Evolutionary conservation across 2,329 filamentous ascomycete genomes (phyloP).

Genomic region (Cladosporium sp.): DNA sequence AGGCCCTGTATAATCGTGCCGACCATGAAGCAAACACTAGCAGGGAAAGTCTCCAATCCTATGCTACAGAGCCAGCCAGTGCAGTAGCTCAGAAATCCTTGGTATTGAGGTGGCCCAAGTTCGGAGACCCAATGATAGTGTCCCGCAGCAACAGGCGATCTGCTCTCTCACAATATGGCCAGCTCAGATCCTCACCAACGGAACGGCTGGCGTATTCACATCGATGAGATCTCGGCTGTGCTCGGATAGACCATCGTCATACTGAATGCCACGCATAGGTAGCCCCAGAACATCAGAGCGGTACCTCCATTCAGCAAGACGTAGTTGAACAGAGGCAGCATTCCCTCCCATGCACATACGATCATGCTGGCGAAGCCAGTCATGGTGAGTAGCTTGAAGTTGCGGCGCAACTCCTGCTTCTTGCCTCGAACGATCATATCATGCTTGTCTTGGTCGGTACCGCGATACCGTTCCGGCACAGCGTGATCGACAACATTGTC

Average conservation of each 20-base stretch:
- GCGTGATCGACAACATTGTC: not conserved
- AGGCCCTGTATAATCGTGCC: conserved; percentile 42
- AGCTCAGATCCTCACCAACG: too few species aligned
- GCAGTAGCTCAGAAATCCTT: conserved; percentile 44
- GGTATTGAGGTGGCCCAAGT: conserved; percentile 39
- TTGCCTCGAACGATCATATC: conserved; percentile 13
- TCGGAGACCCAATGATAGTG: conserved; percentile 34
- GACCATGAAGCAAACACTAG: conserved; percentile 14
- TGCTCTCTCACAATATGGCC: not conserved
- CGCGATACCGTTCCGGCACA: conserved; percentile 9
- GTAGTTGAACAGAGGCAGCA: conserved; percentile 4
- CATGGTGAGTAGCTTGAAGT: conserved; percentile 10
- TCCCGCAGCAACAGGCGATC: conserved; percentile 26
- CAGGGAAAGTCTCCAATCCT: not conserved
- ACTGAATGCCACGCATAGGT: conserved; percentile 26
- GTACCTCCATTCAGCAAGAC: conserved; percentile 20
- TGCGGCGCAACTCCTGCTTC: conserved; percentile 10
- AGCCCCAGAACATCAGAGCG: conserved; percentile 32
- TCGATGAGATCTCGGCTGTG: conserved; percentile 31
- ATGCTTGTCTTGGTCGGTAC: conserved; percentile 6
- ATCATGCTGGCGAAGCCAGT: conserved; percentile 25
- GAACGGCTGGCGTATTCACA: too few species aligned
- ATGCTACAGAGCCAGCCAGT: conserved; percentile 38
- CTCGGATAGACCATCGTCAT: conserved; percentile 22
- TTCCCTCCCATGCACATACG: conserved; percentile 4